These are phyloP conservation scores for Claviceps spartinae DNA, from an alignment of 2,329 filamentous ascomycete genomes.

Conservation along the genomic window DNA sequence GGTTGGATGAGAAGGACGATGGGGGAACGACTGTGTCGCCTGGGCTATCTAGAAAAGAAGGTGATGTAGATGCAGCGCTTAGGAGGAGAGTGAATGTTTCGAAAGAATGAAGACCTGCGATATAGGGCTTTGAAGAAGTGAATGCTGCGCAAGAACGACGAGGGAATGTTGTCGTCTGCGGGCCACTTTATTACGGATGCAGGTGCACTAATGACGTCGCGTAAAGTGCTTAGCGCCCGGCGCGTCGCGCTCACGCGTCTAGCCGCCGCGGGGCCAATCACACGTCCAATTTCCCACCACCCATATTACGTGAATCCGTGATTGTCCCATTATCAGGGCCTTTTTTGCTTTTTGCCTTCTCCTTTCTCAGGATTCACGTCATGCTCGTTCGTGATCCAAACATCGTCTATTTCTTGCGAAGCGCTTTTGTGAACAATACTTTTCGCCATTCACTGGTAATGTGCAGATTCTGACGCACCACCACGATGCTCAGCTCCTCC, in stretches of 20 bases:
- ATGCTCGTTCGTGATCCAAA: too few species aligned
- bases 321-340: not conserved
- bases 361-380: too few species aligned
- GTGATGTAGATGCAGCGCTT: slow-evolving; percentile 9
- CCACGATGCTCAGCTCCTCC: slow-evolving; percentile 9
- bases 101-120: not conserved
- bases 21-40: slow-evolving; percentile 14
- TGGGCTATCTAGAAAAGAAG: slow-evolving; percentile 12
- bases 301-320: not conserved
- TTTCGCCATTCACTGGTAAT: too few species aligned
- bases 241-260: slow-evolving; percentile 7
- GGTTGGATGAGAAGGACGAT: slow-evolving; percentile 19
- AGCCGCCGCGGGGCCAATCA: too few species aligned
- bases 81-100: slow-evolving; percentile 15
- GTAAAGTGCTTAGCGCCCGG: slow-evolving; percentile 5
- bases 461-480: too few species aligned
- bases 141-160: slow-evolving; percentile 3
- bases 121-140: too few species aligned
- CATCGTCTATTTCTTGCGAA: too few species aligned
- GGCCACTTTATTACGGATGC: not conserved
- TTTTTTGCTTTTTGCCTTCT: too few species aligned
- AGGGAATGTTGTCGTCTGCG: not conserved
- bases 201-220: slow-evolving; percentile 4
- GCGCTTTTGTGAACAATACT: too few species aligned
- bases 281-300: not conserved